phyloP scores from a whole-genome alignment of 805 yeast genomes.

The Ogataea methanolica region DNA sequence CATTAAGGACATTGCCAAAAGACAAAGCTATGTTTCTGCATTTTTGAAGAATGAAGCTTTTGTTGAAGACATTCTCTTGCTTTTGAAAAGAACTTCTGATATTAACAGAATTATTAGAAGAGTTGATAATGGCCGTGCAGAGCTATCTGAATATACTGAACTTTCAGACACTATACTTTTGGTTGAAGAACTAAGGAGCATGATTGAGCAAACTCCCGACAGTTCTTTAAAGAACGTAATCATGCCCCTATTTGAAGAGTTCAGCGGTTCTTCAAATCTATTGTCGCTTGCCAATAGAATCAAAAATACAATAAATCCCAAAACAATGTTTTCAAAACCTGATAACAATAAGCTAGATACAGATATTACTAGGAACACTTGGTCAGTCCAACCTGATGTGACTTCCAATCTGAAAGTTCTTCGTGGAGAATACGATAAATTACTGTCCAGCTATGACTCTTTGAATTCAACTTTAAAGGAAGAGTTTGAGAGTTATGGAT shows the following conservation, averaged over 20 bases:
- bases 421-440: conserved; percentile 16
- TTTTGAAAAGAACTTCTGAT: conserved; percentile 48
- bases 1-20: conserved; percentile 43
- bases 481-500: conserved; percentile 16
- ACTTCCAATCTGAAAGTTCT: conserved; percentile 14
- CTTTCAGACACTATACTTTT: conserved; percentile 24
- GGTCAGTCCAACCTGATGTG: conserved; percentile 24
- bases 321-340: conserved; percentile 10
- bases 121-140: conserved; percentile 38
- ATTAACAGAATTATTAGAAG: conserved; percentile 57
- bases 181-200: conserved; percentile 26
- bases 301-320: conserved; percentile 19
- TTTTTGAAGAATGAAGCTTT: conserved; percentile 32
- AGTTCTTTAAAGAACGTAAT: conserved; percentile 7
- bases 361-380: conserved; percentile 19
- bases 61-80: conserved; percentile 29
- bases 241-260: conserved; percentile 17
- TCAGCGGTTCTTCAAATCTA: conserved; percentile 10
- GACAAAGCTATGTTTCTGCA: conserved; percentile 50
- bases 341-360: conserved; percentile 18
- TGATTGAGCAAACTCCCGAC: conserved; percentile 9
- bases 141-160: conserved; percentile 26
- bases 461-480: conserved; percentile 8
- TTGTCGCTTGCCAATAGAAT: conserved; percentile 27
- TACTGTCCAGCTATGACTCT: conserved; percentile 7